Evolutionary conservation across 2,329 filamentous ascomycete species (phyloP).

Genomic region (Beauveria scarabaeidicola): DNA sequence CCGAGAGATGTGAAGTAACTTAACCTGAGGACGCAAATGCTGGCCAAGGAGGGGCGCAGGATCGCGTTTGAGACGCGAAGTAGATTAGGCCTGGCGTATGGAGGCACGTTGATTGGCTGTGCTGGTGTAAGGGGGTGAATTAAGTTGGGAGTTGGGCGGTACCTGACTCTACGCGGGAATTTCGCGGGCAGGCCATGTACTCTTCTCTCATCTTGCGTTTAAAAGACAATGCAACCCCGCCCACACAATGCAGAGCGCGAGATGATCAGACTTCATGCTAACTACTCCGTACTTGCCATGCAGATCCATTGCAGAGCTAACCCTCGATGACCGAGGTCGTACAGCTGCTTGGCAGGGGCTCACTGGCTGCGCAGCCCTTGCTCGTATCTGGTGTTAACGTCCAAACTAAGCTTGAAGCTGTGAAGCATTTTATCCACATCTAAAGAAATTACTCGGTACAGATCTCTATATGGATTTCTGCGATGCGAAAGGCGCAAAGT

Average conservation of each 20-base stretch:
- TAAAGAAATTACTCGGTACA: too few relatives aligned
- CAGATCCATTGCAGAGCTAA: too few relatives aligned
- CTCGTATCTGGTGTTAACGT: too few relatives aligned
- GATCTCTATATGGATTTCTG: too few relatives aligned
- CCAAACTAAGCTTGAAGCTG: too few relatives aligned
- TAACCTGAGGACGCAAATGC: not conserved
- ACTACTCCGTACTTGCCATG: too few relatives aligned
- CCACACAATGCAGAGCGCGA: not conserved
- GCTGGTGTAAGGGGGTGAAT: not conserved
- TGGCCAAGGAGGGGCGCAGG: not conserved
- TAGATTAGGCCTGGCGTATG: not conserved
- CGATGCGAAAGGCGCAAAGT: too few relatives aligned
- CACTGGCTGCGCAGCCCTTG: too few relatives aligned
- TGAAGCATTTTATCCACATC: too few relatives aligned
- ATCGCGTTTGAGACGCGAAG: constrained; percentile 6
- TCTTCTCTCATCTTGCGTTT: not conserved
- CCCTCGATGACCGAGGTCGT: too few relatives aligned
- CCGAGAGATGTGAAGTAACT: not conserved
- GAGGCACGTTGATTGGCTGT: not conserved
- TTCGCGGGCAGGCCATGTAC: not conserved
- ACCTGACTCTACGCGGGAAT: not conserved
- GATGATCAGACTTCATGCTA: not conserved
- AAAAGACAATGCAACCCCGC: not conserved
- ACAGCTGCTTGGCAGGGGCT: too few relatives aligned
- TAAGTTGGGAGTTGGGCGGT: not conserved